Evolutionary conservation across 768 basidiomycete species (phyloP), one percentile per base, ranked within the genome.

Genomic region (Sistotremastrum suecicum): DNA sequence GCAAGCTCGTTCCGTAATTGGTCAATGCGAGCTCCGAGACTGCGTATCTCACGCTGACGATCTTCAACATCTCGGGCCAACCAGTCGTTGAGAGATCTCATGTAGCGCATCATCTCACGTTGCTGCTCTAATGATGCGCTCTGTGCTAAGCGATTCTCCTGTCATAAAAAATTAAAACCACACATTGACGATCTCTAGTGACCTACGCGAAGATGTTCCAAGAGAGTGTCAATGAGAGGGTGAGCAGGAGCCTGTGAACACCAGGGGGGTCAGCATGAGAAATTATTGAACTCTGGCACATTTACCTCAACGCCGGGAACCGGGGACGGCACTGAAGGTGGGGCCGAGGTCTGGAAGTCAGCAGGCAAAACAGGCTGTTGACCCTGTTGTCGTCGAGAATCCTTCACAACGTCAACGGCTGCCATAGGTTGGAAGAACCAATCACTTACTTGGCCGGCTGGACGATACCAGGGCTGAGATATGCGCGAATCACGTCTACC

Each of bases 141-240:
- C 58, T 84, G 81, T 1, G 81, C 81, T 4, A 75, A 60, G 3
- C 80, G 80, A 58, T 83, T 85, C 65, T 86, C 81, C 85, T 88
- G 51, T 3, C 40, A 12, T 42, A 28, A 44, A 44, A 42, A 51
- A 30, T 35, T 11, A 44, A 44, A 9, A 42, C 35, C 37, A 35
- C 9, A 10, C 5, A 10, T 7, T 39, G 32, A 42, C 36, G 29
- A 32, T 29, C 7, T 36, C n/a, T 11, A 8, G 11, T 30, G 20
- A 47, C 56, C 34, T 35, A 57, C 56, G 28, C 51, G 41, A 8
- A 57, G 46, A 20, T 20, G 20, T 20, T 20, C 20, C 20, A 20
- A 20, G 20, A 20, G 20, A 20, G 20, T 20, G 20, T 20, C 20
- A 20, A 20, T 20, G 20, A 20, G 20, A 20, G 20, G 20, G 20